Evolutionary conservation across 768 basidiomycete genomes (phyloP).

Genomic region (Tulasnella sp.): DNA sequence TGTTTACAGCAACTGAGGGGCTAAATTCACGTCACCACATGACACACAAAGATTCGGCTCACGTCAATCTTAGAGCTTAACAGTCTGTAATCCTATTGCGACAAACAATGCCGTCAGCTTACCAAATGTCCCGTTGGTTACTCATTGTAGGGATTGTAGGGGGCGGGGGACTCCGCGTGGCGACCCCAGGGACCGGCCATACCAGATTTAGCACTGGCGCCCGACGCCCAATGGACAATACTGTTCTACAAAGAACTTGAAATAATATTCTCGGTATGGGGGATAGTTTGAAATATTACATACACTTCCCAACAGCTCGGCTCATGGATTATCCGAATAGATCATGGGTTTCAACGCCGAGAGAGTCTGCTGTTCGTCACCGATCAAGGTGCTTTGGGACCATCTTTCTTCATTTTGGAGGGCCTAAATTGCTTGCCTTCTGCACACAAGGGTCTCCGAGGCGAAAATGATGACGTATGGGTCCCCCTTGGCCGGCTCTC

Average conservation of each 20-base stretch:
- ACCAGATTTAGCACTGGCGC: not conserved
- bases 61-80: not conserved
- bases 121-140: not conserved
- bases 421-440: not conserved
- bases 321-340: not conserved
- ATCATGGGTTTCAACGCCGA: not conserved
- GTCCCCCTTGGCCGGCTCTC: not conserved
- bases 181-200: not conserved
- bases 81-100: not conserved
- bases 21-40: not conserved
- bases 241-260: not conserved
- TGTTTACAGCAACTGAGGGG: not conserved
- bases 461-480: not conserved
- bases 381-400: not conserved
- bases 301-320: not conserved
- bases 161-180: not conserved
- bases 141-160: not conserved
- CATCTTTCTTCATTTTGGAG: not conserved
- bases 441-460: not conserved
- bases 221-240: not conserved
- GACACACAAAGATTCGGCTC: not conserved
- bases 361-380: not conserved
- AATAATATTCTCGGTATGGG: not conserved
- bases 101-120: not conserved
- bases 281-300: not conserved